Conservation (phyloP, 768 basidiomycete genomes). For the Tephrocybe sp. region DNA sequence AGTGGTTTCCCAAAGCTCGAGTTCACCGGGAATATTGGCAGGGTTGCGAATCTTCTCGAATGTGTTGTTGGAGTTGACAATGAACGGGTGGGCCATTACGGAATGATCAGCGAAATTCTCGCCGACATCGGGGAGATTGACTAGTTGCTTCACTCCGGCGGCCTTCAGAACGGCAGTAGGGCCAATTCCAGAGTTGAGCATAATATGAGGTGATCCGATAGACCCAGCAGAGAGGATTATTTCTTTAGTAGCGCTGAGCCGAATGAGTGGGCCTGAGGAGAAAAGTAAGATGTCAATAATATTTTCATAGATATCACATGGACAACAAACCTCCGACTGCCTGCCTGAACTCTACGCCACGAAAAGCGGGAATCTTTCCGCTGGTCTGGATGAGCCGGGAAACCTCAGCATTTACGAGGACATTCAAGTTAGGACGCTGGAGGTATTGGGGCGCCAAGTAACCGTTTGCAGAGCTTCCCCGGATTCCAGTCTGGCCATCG, state of each 20-base stretch:
- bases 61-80: constrained; percentile 10
- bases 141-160: constrained; percentile 21
- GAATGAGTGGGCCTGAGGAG: constrained; percentile 8
- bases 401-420: constrained; percentile 24
- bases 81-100: constrained; percentile 15
- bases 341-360: constrained; percentile 17
- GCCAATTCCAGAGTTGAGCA: constrained; percentile 35
- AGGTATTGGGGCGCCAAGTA: constrained; percentile 22
- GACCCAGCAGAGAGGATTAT: constrained; percentile 36
- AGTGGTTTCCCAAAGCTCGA: constrained; percentile 1
- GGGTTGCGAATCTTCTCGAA: constrained; percentile 8
- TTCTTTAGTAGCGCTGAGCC: constrained; percentile 28
- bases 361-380: constrained; percentile 11
- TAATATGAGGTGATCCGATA: constrained; percentile 29
- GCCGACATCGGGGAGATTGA: constrained; percentile 36
- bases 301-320: not conserved
- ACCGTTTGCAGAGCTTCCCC: constrained; percentile 25
- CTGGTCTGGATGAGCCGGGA: constrained; percentile 23
- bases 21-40: constrained; percentile 3
- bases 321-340: not conserved
- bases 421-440: constrained; percentile 22
- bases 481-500: constrained; percentile 12
- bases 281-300: not conserved
- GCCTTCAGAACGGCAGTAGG: constrained; percentile 14
- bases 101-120: constrained; percentile 37